Conservation (phyloP, 768 basidiomycete species). For the Xanthoconium purpureum region DNA sequence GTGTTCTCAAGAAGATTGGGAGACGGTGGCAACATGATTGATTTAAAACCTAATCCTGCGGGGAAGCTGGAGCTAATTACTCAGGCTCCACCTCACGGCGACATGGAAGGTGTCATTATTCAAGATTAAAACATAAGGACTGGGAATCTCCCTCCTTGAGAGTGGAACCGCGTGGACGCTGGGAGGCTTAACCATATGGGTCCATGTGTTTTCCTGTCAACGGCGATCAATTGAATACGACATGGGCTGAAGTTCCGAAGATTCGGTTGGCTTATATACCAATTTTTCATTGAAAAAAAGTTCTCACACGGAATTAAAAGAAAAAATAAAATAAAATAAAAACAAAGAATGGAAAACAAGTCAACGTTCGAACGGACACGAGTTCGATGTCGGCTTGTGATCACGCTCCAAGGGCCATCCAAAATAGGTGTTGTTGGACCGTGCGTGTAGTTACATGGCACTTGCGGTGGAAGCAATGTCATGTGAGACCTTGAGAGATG, state of each 20-base stretch:
- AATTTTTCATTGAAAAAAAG: background rate
- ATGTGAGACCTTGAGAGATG: slow-evolving; percentile 2
- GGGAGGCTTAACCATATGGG: slow-evolving; percentile 30
- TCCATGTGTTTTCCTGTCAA: slow-evolving; percentile 31
- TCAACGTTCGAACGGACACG: background rate
- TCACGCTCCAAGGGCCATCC: slow-evolving; percentile 8
- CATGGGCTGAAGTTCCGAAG: slow-evolving; percentile 28
- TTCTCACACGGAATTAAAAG: slow-evolving; percentile 19
- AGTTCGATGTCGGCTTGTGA: slow-evolving; percentile 3
- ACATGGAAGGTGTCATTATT: slow-evolving; percentile 8
- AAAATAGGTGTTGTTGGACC: slow-evolving; percentile 2
- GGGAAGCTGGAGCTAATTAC: slow-evolving; percentile 12
- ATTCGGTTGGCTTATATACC: slow-evolving; percentile 9
- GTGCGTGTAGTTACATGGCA: slow-evolving; percentile 3
- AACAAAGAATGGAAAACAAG: slow-evolving; percentile 20
- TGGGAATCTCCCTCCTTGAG: slow-evolving; percentile 11
- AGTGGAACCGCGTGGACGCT: slow-evolving; percentile 26
- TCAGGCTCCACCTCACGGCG: slow-evolving; percentile 5
- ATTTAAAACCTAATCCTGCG: slow-evolving; percentile 11
- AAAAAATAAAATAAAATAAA: slow-evolving; percentile 19
- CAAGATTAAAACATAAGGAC: slow-evolving; percentile 16
- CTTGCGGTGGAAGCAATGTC: slow-evolving; percentile 13
- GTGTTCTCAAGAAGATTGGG: slow-evolving; percentile 54
- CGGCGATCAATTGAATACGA: slow-evolving; percentile 37
- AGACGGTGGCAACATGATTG: slow-evolving; percentile 19